A percentile compares a stretch with the other conserved stretches of the same genome.
Conservation (phyloP, 345 rosid genomes). For the Linum trigynum region DNA sequence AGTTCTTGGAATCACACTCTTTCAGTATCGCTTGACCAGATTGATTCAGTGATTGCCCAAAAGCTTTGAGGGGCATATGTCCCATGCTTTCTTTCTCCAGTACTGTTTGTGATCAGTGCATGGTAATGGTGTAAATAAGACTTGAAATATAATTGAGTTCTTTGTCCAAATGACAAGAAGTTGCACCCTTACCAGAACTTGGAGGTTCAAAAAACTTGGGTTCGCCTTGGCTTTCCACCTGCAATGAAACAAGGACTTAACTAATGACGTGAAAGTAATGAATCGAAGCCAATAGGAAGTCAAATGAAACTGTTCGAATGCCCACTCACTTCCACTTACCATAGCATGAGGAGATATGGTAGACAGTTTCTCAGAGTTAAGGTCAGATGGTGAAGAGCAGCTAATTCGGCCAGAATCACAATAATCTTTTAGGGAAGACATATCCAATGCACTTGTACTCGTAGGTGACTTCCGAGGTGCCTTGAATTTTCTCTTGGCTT, state of each 20-base stretch:
- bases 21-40: neutral
- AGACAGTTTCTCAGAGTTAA: slow-evolving; percentile 13
- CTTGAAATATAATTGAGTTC: neutral
- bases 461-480: slow-evolving; percentile 51
- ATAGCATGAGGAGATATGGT: slow-evolving; percentile 15
- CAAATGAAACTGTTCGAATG: slow-evolving; percentile 9
- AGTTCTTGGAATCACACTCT: neutral
- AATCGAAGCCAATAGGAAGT: slow-evolving; percentile 3
- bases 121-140: slow-evolving; percentile 7
- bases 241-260: slow-evolving; percentile 8
- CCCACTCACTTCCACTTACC: slow-evolving; percentile 31
- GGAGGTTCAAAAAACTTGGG: slow-evolving; percentile 20
- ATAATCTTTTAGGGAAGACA: slow-evolving; percentile 23
- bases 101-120: slow-evolving; percentile 6
- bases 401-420: slow-evolving; percentile 25
- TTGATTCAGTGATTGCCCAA: slow-evolving; percentile 16
- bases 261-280: slow-evolving; percentile 1
- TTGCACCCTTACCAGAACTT: slow-evolving; percentile 27
- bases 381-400: slow-evolving; percentile 15
- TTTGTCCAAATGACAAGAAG: slow-evolving; percentile 1
- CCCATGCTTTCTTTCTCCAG: slow-evolving; percentile 17
- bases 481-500: slow-evolving; percentile 66
- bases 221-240: slow-evolving; percentile 36
- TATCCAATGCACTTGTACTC: slow-evolving; percentile 29
- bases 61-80: slow-evolving; percentile 17